Percentiles rank a stretch among this genome's conserved stretches.
These are phyloP conservation scores for Candida maris DNA, from an alignment of 805 yeast genomes.

Conservation along the genomic window DNA sequence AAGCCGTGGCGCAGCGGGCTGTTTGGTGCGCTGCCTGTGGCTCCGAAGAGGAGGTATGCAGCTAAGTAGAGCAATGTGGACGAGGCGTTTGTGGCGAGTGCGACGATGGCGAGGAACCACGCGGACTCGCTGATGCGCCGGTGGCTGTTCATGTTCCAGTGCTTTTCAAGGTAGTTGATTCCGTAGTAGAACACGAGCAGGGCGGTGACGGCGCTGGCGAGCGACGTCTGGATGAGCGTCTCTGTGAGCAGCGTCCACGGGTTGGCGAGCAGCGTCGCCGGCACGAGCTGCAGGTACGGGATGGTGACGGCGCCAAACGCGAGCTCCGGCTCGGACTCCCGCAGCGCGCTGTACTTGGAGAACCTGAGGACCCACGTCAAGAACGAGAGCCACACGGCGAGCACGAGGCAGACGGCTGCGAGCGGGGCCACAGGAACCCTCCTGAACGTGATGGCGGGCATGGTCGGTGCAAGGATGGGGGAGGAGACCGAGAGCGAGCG, in stretches of 20 bases:
- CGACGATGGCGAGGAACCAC: constrained; percentile 48
- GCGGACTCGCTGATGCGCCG: constrained; percentile 39
- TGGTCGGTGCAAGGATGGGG: constrained; percentile 1
- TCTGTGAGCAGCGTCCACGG: constrained; percentile 67
- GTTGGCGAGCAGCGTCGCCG: constrained; percentile 47
- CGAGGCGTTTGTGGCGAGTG: constrained; percentile 52
- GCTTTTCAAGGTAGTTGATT: constrained; percentile 45
- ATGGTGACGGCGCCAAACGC: constrained; percentile 43
- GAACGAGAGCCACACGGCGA: constrained; percentile 38
- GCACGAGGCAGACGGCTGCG: constrained; percentile 41
- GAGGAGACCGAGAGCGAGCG: not conserved
- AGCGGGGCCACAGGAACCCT: constrained; percentile 38
- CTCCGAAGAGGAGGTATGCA: constrained; percentile 29
- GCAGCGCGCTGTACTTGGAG: constrained; percentile 26
- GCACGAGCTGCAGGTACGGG: constrained; percentile 59
- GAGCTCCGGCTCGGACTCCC: constrained; percentile 21
- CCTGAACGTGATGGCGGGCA: constrained; percentile 19
- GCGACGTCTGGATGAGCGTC: constrained; percentile 58
- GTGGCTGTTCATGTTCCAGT: constrained; percentile 38
- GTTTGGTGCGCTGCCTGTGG: constrained; percentile 37
- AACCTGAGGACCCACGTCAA: constrained; percentile 41
- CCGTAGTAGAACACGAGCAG: constrained; percentile 36
- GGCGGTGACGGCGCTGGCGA: constrained; percentile 43
- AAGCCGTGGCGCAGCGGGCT: constrained; percentile 51
- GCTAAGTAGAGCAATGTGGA: constrained; percentile 39